Evolutionary conservation across 345 rosid genomes (phyloP), one percentile per base, ranked within the genome.

Genomic region (Sonneratia caseolaris): DNA sequence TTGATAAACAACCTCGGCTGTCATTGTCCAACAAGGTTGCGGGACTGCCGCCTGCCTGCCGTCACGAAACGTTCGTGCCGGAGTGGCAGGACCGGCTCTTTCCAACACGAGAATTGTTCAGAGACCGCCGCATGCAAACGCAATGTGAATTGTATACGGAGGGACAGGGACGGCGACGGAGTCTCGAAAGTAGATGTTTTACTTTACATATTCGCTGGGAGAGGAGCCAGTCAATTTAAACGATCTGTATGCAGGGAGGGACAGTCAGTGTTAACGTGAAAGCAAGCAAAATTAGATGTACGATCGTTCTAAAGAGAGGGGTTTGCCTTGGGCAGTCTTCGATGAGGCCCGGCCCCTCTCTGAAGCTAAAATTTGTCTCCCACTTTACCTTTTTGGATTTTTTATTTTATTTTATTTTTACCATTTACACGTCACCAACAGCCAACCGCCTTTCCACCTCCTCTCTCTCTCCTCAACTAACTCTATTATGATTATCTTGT

Each of bases 281-380:
- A 27, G 32, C 32, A 27, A 27, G 32, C 32, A 27, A 27, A 27
- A 7, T 37, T 3, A 42, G 66, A 76, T 72, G 55, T 27, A 27
- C 1, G 32, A 27, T 27, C 76, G 71, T 43, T 47, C 53, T 37
- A 19, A 71, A 71, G 35, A 43, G 71, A 15, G 4, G 45, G 22
- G 38, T 9, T 62, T 48, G 51, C 40, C 7, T 72, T 38, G n/a
- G n/a, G 73, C 27, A 73, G 43, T 32, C 27, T 51, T 42, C 70
- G 49, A 73, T 64, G 11, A 69, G 4, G 27, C 69, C 68, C 74
- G 75, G 75, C 73, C 76, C 53, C 32, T 35, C 32, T 35, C 48
- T 40, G 45, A 82, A 79, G 75, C 69, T 71, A 27, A 24, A 69
- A 65, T 78, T 76, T 71, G 80, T 80, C 83, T 68, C 78, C 84